Evolutionary conservation across 805 yeast genomes (phyloP).

Genomic region (Metschnikowia amazonensis): DNA sequence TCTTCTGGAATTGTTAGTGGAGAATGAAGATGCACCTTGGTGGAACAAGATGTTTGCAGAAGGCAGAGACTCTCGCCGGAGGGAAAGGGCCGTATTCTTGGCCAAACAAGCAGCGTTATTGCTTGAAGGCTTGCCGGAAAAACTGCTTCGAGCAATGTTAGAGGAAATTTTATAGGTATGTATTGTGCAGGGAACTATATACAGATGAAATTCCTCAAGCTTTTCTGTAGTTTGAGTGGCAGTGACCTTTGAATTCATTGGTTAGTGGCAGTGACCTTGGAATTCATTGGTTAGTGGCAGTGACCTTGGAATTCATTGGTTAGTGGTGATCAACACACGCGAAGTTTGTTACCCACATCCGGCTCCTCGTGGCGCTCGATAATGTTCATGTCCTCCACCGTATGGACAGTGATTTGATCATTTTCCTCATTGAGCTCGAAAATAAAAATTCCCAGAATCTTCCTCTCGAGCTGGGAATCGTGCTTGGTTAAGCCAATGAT

Average conservation of each 20-base stretch:
- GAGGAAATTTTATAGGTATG: conserved; percentile 1
- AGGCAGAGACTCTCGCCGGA: conserved; percentile 1
- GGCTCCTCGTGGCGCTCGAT: conserved; percentile 36
- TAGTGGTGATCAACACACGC: conserved; percentile 12
- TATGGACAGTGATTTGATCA: conserved; percentile 54
- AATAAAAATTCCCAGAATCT: conserved; percentile 54
- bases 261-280: no score
- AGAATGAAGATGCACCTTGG: conserved; percentile 5
- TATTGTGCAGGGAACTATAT: conserved; percentile 5
- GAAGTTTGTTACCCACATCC: conserved; percentile 11
- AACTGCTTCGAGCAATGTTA: conserved; percentile 5
- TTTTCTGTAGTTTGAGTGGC: not conserved
- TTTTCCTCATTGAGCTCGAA: conserved; percentile 61
- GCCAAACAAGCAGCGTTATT: conserved; percentile 10
- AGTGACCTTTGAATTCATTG: not conserved
- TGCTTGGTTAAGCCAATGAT: conserved; percentile 31
- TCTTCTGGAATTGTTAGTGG: conserved; percentile 5
- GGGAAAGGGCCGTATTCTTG: conserved; percentile 8
- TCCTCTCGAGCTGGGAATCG: conserved; percentile 32
- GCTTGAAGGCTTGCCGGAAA: conserved; percentile 5
- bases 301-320: not conserved
- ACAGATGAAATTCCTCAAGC: not conserved
- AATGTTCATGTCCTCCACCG: conserved; percentile 63
- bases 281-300: not conserved
- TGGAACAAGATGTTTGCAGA: not conserved